Base-by-base conservation (phyloP, 768 basidiomycete species). In the Psilocybe sp. region DNA sequence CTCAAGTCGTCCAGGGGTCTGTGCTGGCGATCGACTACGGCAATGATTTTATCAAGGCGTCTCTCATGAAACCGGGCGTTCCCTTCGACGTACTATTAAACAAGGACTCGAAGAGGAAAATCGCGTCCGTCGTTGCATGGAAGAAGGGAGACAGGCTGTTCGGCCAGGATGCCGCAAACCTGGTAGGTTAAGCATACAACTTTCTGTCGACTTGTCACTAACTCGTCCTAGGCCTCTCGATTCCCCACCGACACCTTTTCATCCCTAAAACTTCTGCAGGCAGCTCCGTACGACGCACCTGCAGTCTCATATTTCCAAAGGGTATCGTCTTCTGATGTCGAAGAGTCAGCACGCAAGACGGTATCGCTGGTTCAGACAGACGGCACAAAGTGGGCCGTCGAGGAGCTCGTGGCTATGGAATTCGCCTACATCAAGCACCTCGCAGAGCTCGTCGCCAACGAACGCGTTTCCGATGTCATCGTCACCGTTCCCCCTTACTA, bases 1-100 rank as follows among this genome's bases (percentile, higher is more conserved):
- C 79, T 32, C 67, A 73, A 40, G 63, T 72, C 38, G 70, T 75
- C n/a, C 68, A 80, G 37, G 89, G 86, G 16, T 83, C 94, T 2
- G 80, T 98, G 11, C 81, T 99, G 42, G 95, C 95, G 15, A 91
- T 99, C 62, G 97, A 99, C 82, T 98, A 97, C 80, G 97, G 97
- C 64, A 82, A 91, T 14, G 97, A 98, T 71, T 95, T 86, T 80
- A 98, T 95, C 63, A 99, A 98, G 69, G 91, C 93, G 23, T 95
- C 94, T 4, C 73, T 98, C 50, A 87, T 98, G 78, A 95, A 93
- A 63, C 93, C 94, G 1, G 94, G 92, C 40, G 70, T 90, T 31
- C 94, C 96, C 4, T 96, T 99, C 60, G 97, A 99, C 69, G 91
- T 99, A 28, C 77, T 99, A 20, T 75, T 98, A 49, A 97, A 98